These are phyloP conservation scores for Colletotrichum coccodes DNA, from an alignment of 2,329 filamentous ascomycete genomes.

Conservation along the genomic window DNA sequence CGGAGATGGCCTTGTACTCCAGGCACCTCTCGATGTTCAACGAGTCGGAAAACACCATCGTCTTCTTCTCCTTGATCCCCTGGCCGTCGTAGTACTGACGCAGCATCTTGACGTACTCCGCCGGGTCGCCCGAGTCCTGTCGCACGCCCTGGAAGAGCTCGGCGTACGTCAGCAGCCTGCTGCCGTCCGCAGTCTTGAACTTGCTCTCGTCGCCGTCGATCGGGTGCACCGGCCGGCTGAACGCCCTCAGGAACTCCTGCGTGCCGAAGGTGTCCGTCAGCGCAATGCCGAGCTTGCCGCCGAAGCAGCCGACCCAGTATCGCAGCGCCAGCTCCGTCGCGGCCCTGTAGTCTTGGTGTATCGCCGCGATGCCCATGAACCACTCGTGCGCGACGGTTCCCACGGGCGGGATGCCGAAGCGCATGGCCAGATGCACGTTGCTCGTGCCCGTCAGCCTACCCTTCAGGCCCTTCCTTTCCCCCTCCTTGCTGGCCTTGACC, in stretches of 20 bases:
- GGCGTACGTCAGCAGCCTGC: slow-evolving; percentile 72
- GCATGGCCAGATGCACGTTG: slow-evolving; percentile 97
- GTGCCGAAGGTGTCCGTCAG: slow-evolving; percentile 98
- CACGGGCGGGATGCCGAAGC: slow-evolving; percentile 83
- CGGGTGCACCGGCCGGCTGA: slow-evolving; percentile 71
- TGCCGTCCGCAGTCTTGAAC: slow-evolving; percentile 50
- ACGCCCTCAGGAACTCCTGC: slow-evolving; percentile 85
- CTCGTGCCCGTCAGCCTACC: slow-evolving; percentile 89
- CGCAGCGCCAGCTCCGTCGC: slow-evolving; percentile 87
- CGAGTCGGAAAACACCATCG: slow-evolving; percentile 95
- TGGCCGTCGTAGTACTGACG: slow-evolving; percentile 82
- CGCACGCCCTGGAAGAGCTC: slow-evolving; percentile 85
- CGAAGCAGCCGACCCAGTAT: slow-evolving; percentile 94
- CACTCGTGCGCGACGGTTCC: slow-evolving; percentile 96
- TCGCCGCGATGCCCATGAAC: slow-evolving; percentile 98
- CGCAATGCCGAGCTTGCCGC: slow-evolving; percentile 84
- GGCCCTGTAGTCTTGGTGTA: slow-evolving; percentile 83
- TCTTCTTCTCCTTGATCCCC: slow-evolving; percentile 83
- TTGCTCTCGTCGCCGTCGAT: slow-evolving; percentile 54
- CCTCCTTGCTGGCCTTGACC: slow-evolving; percentile 80
- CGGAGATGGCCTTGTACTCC: slow-evolving; percentile 87
- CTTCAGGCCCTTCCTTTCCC: slow-evolving; percentile 68
- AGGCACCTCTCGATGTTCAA: slow-evolving; percentile 91
- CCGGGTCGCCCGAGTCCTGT: slow-evolving; percentile 90
- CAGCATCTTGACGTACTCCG: slow-evolving; percentile 81